These are phyloP conservation scores for Trichosporon sp. DNA, from an alignment of 1,284 basidiomycete species.

Conservation along the genomic window DNA sequence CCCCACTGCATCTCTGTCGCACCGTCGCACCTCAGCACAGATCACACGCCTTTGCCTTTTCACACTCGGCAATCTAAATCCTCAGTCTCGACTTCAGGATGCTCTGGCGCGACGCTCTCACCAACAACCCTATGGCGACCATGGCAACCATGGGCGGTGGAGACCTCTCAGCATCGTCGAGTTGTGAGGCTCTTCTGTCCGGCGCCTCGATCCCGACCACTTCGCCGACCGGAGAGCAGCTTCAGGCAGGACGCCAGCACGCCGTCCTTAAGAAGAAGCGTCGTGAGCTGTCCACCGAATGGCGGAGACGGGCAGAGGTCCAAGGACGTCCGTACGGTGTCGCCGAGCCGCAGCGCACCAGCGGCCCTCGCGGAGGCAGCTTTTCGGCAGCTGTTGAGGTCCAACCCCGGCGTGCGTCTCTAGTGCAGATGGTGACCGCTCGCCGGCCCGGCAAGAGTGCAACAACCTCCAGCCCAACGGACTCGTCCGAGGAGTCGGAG, in stretches of 20 bases:
- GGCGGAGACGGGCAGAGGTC: neutral
- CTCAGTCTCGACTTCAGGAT: neutral
- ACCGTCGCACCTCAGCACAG: neutral
- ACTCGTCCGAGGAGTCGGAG: conserved; percentile 1
- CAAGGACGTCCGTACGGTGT: neutral
- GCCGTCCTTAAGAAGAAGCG: neutral
- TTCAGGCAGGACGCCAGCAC: neutral
- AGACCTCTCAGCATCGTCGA: neutral
- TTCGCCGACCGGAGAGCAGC: neutral
- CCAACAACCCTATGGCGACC: no score
- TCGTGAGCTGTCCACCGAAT: neutral
- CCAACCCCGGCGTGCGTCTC: neutral
- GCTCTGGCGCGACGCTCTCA: conserved; percentile 1
- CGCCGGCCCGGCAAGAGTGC: neutral
- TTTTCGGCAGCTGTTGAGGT: neutral
- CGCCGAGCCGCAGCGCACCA: neutral
- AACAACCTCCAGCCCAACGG: neutral
- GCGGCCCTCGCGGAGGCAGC: neutral
- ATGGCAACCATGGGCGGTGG: neutral
- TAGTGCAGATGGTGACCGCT: neutral
- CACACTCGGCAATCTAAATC: neutral
- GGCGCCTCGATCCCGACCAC: neutral
- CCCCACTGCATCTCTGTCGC: neutral
- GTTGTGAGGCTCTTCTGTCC: neutral
- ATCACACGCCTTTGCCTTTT: neutral